phyloP scores from a whole-genome alignment of 164 flowering plant species.

The Magnolia officinalis region DNA sequence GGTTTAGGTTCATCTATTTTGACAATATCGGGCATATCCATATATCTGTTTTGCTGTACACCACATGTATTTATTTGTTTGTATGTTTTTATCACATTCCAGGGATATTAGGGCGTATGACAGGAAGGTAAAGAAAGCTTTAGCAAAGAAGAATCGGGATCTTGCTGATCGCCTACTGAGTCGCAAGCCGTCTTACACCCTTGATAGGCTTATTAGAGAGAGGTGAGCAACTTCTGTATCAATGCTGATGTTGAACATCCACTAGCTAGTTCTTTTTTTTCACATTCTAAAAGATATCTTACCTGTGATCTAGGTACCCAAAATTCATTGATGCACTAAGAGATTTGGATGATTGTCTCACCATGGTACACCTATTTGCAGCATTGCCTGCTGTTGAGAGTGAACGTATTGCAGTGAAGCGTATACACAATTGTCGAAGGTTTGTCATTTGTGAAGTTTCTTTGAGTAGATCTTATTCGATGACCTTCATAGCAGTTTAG shows the following conservation, averaged over 20 bases:
- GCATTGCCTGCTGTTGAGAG: conserved; percentile 76
- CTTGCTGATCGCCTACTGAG: conserved; percentile 45
- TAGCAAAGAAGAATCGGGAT: conserved; percentile 62
- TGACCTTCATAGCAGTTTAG: neutral
- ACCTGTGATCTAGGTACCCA: conserved; percentile 57
- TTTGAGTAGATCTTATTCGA: neutral
- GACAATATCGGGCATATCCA: neutral
- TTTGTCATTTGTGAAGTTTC: conserved; percentile 14
- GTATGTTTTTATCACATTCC: neutral
- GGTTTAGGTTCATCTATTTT: neutral
- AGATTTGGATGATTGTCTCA: conserved; percentile 92
- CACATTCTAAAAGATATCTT: conserved; percentile 2
- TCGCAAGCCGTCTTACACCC: conserved; percentile 48
- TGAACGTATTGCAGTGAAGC: conserved; percentile 55
- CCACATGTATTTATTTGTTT: neutral
- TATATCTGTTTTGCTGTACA: neutral
- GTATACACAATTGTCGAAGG: conserved; percentile 83
- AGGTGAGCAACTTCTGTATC: conserved; percentile 42
- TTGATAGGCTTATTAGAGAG: conserved; percentile 63
- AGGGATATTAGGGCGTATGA: conserved; percentile 59
- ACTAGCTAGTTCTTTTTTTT: neutral
- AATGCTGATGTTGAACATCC: neutral
- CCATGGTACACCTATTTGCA: conserved; percentile 91
- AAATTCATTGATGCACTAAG: conserved; percentile 81
- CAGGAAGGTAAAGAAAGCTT: conserved; percentile 70